These are phyloP conservation scores for Chlorencoelia australis DNA, from an alignment of 2,329 filamentous ascomycete genomes.

Conservation along the genomic window DNA sequence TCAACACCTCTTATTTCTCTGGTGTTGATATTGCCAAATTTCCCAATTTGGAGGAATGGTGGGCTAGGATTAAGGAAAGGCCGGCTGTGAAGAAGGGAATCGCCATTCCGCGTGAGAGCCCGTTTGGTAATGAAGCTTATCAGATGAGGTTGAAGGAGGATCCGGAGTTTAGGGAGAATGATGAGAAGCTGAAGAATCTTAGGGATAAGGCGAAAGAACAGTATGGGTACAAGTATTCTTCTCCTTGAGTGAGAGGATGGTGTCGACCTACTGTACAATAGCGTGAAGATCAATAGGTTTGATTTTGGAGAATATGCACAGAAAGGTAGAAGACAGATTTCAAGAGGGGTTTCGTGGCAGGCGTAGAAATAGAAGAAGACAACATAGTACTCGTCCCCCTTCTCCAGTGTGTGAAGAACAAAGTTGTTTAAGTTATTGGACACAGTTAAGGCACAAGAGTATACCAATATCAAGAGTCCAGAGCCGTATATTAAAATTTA, in stretches of 20 bases:
- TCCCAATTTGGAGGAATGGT: slow-evolving; percentile 56
- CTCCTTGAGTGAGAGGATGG: slow-evolving; percentile 13
- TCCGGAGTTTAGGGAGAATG: slow-evolving; percentile 37
- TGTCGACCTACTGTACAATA: too few species aligned
- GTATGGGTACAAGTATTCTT: slow-evolving; percentile 23
- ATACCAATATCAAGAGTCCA: too few species aligned
- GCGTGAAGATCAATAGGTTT: too few species aligned
- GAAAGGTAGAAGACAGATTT: too few species aligned
- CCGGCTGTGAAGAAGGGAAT: slow-evolving; percentile 54
- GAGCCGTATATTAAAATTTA: too few species aligned
- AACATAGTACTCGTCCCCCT: too few species aligned
- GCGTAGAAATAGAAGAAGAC: too few species aligned
- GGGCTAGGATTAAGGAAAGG: slow-evolving; percentile 48
- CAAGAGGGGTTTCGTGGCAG: too few species aligned
- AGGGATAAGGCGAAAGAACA: slow-evolving; percentile 20
- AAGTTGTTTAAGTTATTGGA: too few species aligned
- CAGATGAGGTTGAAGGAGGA: slow-evolving; percentile 35
- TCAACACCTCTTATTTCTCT: slow-evolving; percentile 45
- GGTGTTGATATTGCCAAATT: slow-evolving; percentile 57
- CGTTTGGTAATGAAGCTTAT: slow-evolving; percentile 33
- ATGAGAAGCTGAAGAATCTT: slow-evolving; percentile 25
- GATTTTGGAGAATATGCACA: too few species aligned
- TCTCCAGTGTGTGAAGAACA: too few species aligned
- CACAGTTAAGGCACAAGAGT: too few species aligned
- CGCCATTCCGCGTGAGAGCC: slow-evolving; percentile 42